Conservation (phyloP, 2,329 filamentous ascomycete species). For the Sporothrix brasiliensis region DNA sequence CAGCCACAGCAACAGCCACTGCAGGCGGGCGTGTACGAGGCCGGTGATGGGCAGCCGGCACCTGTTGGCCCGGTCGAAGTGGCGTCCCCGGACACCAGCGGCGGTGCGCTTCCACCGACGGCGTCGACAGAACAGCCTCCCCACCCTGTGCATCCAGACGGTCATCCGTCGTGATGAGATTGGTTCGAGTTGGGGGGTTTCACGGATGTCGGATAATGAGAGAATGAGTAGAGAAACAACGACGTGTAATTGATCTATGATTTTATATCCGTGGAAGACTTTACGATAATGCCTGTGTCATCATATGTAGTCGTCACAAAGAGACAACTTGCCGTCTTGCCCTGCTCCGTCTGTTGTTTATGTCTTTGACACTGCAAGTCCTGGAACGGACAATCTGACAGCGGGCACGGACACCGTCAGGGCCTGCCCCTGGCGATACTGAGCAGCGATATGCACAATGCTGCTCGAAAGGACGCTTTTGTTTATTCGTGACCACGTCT, state of each 20-base stretch:
- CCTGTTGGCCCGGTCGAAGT: neutral
- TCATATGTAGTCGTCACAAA: no score
- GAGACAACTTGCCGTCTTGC: no score
- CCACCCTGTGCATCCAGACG: neutral
- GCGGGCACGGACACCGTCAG: no score
- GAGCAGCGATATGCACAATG: no score
- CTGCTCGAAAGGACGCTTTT: no score
- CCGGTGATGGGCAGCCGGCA: neutral
- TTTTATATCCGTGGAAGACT: neutral
- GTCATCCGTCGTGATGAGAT: neutral
- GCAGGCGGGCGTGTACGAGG: conserved; percentile 7
- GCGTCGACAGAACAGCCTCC: neutral
- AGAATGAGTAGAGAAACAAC: no score
- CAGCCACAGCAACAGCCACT: conserved; percentile 10
- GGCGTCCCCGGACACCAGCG: neutral
- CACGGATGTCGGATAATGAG: no score
- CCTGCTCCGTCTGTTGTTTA: neutral
- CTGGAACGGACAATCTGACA: no score
- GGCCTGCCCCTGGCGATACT: no score
- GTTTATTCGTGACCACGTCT: neutral
- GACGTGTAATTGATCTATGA: neutral
- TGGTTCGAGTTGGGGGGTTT: neutral
- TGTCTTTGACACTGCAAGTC: no score
- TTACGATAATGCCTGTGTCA: no score
- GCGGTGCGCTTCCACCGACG: neutral